A percentile compares a stretch with the other conserved stretches of the same genome.
phyloP scores from a whole-genome alignment of 1,284 basidiomycete genomes.

The Ganoderma leucocontextum region DNA sequence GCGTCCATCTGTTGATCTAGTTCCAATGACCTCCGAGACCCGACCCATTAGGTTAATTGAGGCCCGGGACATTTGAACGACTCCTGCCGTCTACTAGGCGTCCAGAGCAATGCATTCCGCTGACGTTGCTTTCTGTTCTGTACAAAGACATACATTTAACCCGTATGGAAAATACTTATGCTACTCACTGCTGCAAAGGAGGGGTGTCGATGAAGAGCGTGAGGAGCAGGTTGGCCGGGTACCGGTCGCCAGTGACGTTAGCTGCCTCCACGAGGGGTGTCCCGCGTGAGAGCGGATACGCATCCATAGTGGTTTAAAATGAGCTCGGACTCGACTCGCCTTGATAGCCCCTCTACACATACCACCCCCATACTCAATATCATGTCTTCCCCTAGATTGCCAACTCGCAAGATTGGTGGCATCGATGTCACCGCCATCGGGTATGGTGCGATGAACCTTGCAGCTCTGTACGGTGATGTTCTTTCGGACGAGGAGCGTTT shows the following conservation, averaged over 20 bases:
- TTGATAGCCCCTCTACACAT: neutral
- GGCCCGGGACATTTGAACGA: too few species aligned
- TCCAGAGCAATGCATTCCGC: too few species aligned
- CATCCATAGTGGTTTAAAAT: neutral
- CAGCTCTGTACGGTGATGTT: constrained; percentile 34
- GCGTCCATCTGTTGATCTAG: too few species aligned
- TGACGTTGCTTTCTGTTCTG: too few species aligned
- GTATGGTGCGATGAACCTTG: constrained; percentile 40
- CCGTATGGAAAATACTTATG: too few species aligned
- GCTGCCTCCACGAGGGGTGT: constrained; percentile 30
- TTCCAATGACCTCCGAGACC: too few species aligned
- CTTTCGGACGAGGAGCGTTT: constrained; percentile 41
- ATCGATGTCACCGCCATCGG: too few species aligned
- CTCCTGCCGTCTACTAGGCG: too few species aligned
- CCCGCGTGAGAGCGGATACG: neutral
- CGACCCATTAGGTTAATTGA: too few species aligned
- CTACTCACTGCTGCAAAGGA: constrained; percentile 17
- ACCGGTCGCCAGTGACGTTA: constrained; percentile 30
- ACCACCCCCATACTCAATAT: neutral
- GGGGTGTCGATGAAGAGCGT: constrained; percentile 30
- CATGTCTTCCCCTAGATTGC: neutral
- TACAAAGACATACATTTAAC: too few species aligned
- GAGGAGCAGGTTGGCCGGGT: constrained; percentile 12
- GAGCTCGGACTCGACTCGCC: neutral
- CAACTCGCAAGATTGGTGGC: neutral